Evolutionary conservation across 2,329 filamentous ascomycete genomes (phyloP).

Genomic region (Xylariaceae sp.): DNA sequence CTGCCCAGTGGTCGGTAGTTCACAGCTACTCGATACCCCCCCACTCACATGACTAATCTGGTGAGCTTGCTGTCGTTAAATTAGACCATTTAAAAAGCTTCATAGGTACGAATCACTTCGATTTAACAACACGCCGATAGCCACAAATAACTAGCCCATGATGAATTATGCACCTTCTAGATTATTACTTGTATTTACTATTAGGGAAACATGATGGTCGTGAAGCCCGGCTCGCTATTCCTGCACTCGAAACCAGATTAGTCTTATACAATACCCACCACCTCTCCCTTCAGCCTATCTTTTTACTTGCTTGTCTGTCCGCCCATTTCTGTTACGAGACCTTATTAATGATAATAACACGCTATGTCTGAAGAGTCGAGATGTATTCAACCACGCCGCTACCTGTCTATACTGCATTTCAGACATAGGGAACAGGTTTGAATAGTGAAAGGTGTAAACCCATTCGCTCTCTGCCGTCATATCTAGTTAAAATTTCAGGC

Average conservation of each 20-base stretch:
- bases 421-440: slow-evolving; percentile 19
- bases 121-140: no score
- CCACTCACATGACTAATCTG: no score
- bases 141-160: no score
- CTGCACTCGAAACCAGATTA: slow-evolving; percentile 32
- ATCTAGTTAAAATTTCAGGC: neutral
- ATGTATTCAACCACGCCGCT: slow-evolving; percentile 33
- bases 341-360: neutral
- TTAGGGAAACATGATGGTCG: slow-evolving; percentile 38
- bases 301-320: slow-evolving; percentile 21
- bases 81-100: neutral
- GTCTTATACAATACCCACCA: slow-evolving; percentile 33
- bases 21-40: no score
- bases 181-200: slow-evolving; percentile 39
- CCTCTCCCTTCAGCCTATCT: neutral
- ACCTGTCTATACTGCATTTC: slow-evolving; percentile 22
- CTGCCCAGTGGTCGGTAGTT: no score
- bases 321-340: slow-evolving; percentile 8
- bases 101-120: neutral
- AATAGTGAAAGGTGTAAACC: slow-evolving; percentile 3
- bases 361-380: slow-evolving; percentile 8
- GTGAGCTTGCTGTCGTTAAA: neutral
- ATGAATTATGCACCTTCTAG: slow-evolving; percentile 31
- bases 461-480: neutral
- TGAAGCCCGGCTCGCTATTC: slow-evolving; percentile 34